Evolutionary conservation across 768 basidiomycete species (phyloP).

Genomic region (Boletus rex-veris): DNA sequence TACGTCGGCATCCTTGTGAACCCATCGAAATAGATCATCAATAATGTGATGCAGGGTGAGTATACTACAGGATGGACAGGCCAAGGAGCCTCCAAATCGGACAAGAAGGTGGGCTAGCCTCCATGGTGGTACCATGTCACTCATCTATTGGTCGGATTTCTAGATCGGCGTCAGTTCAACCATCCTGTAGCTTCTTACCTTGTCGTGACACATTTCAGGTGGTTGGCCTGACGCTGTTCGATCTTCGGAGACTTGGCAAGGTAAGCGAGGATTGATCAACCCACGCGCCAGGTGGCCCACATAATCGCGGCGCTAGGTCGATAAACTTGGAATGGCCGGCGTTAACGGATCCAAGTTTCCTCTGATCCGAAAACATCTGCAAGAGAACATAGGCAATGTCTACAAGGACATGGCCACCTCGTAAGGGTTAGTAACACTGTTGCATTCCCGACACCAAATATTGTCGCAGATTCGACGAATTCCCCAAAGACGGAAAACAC

Average conservation of each 20-base stretch:
- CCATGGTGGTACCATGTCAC: neutral
- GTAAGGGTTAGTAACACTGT: conserved; percentile 39
- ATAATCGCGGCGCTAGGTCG: conserved; percentile 43
- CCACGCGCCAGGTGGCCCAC: conserved; percentile 4
- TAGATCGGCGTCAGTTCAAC: conserved; percentile 62
- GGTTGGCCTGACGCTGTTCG: conserved; percentile 86
- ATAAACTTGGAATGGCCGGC: conserved; percentile 81
- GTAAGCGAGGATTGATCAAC: conserved; percentile 31
- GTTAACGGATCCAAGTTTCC: conserved; percentile 88
- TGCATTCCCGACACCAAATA: neutral
- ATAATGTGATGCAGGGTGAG: conserved; percentile 52
- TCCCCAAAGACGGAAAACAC: conserved; percentile 63
- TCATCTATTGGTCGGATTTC: neutral
- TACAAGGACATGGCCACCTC: conserved; percentile 87
- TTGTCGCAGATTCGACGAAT: conserved; percentile 64
- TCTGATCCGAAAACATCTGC: conserved; percentile 74
- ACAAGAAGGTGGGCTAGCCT: conserved; percentile 70
- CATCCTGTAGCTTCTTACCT: conserved; percentile 3
- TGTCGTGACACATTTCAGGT: conserved; percentile 48
- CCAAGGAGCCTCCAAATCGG: conserved; percentile 88
- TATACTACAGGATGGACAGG: conserved; percentile 95
- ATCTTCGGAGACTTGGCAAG: conserved; percentile 82
- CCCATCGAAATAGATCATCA: neutral
- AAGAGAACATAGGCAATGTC: conserved; percentile 74
- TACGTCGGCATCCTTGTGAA: conserved; percentile 19